Base-by-base conservation (phyloP, 2,329 filamentous ascomycete genomes). In the Beauveria rudraprayagi region DNA sequence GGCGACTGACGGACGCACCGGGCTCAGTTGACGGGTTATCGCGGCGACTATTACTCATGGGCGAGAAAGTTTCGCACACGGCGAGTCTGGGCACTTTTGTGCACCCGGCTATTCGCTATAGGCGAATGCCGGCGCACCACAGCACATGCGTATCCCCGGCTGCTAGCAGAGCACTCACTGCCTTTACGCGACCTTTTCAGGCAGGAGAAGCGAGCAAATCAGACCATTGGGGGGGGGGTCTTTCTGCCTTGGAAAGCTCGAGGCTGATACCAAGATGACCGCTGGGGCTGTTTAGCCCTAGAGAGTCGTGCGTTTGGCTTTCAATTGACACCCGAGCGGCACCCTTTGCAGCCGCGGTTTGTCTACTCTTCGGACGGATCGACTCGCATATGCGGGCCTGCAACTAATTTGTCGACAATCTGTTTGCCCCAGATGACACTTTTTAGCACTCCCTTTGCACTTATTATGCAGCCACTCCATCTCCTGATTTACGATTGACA, bases 311-410 rank as follows among this genome's bases (percentile, higher is more conserved):
- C 48, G 8, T 51, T 51, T 16, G 14, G 48, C 26, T 17, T 26
- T 37, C 11, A 28, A 22, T 57, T 41, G 55, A 57, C 19, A 24
- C 55, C 26, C 16, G 19, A 24, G 16, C 44, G 30, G 44, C 6
- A 19, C 1, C 55, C 55, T n/a, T 56, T 11, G 28, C 7, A 26
- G 55, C 28, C 26, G 30, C 55, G 44, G 30, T 46, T 37, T 48
- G 47, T 17, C 34, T 40, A n/a, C 55, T 50, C 34, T 52, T 28
- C 34, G 5, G 46, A 43, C 40, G 37, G 40, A 16, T 37, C 37
- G 40, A 46, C 40, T 46, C 47, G 48, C 40, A 43, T 46, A 60
- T 53, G 57, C 57, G 50, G 57, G 57, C 57, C 48, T 34, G 48
- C 50, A 47, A 60, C 57, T 60, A 53, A 53, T 53, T 37, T 53